Base-by-base conservation (phyloP, 495 filamentous ascomycete genomes). In the Penicillium canescens region DNA sequence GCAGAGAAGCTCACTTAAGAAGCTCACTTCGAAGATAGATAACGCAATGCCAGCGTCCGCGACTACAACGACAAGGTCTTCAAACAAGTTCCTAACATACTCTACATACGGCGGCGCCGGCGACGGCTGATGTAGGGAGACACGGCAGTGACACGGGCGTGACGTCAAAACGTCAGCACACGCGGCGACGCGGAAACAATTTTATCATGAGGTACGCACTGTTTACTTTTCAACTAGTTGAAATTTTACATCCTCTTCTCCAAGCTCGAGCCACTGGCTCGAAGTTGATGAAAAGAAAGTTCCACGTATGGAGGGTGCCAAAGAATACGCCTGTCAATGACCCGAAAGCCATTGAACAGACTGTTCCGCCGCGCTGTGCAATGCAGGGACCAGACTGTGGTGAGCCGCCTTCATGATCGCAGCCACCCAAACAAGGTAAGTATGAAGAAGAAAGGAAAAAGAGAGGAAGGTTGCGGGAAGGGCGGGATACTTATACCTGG, bases 261-360 rank as follows among this genome's bases (percentile, higher is more conserved):
- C 81, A 80, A 54, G 66, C 61, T 63, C 71, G 70, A 66, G 60
- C 72, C 61, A 63, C 16, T 66, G 70, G 75, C 76, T 49, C 66
- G 57, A 66, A 61, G 59, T 72, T 73, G 73, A 86, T 82, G 80
- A 84, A 85, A 85, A 85, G 75, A 69, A 70, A 69, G 38, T 63
- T 57, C 55, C 71, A 61, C 55, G 65, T 58, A 54, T 60, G 69
- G 70, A 67, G 65, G 66, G 78, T 78, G 86, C 78, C 83, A 87
- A 87, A 88, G 85, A 87, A 87, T 87, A 67, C 83, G 81, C 82
- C 79, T 79, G 76, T 80, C 78, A 83, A 78, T 82, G 80, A 80
- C 80, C 84, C 83, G 82, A 82, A 86, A 73, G 77, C 81, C 79
- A 80, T 78, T 85, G 78, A 81, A 82, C 78, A 68, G 70, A 78